Percentiles rank a stretch among this genome's conserved stretches.
Conservation (phyloP, 75 land plant species). For the Ceratopteris richardii region DNA sequence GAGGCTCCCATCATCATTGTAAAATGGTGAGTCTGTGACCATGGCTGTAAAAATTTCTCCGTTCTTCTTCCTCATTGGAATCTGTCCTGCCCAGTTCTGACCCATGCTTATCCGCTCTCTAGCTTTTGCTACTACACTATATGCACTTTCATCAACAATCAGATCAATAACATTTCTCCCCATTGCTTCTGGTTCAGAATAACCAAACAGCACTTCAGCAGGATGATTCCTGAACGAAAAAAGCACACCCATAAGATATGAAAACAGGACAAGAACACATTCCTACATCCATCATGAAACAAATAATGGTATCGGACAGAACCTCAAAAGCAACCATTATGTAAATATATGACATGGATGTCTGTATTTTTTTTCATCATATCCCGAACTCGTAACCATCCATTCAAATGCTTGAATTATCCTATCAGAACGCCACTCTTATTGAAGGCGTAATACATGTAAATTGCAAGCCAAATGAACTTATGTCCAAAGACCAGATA, state of each 20-base stretch:
- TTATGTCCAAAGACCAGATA: too few relatives aligned
- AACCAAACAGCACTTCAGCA: slow-evolving; percentile 31
- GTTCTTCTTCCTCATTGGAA: slow-evolving; percentile 22
- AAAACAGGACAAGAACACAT: not conserved
- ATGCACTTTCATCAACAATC: slow-evolving; percentile 10
- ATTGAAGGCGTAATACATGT: too few relatives aligned
- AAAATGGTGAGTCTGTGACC: slow-evolving; percentile 31
- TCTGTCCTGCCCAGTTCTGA: slow-evolving; percentile 30
- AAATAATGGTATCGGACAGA: too few relatives aligned
- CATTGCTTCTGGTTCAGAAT: slow-evolving; percentile 28
- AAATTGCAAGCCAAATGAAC: too few relatives aligned
- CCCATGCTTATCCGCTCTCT: slow-evolving; percentile 10
- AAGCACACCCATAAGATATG: not conserved
- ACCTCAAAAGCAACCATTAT: not conserved
- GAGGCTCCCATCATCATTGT: slow-evolving; percentile 22
- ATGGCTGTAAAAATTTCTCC: slow-evolving; percentile 28
- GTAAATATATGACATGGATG: too few relatives aligned
- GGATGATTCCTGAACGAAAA: slow-evolving; percentile 32
- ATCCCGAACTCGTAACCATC: too few relatives aligned
- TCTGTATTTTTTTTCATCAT: too few relatives aligned
- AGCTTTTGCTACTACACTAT: slow-evolving; percentile 3
- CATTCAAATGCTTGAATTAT: too few relatives aligned
- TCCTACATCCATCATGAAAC: too few relatives aligned
- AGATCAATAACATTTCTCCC: slow-evolving; percentile 21
- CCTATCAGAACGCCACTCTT: too few relatives aligned